phyloP scores from a whole-genome alignment of 2,329 filamentous ascomycete genomes.

The Monilinia fructicola region DNA sequence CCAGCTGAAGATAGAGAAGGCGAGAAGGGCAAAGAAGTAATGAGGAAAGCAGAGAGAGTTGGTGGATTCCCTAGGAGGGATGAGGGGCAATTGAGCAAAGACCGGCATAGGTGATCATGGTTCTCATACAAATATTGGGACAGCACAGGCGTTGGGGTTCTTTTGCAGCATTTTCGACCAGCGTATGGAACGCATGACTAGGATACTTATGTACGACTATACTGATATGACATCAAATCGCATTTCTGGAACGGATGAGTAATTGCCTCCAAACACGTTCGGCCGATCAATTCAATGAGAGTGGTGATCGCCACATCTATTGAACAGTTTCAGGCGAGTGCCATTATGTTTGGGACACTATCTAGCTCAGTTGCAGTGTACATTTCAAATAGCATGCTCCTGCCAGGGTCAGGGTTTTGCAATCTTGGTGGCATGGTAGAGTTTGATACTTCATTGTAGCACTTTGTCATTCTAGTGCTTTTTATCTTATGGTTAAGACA shows the following conservation, averaged over 20 bases:
- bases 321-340: conserved; percentile 8
- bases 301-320: conserved; percentile 1
- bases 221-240: conserved; percentile 18
- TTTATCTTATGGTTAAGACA: neutral
- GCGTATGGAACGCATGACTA: conserved; percentile 20
- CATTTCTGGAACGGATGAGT: conserved; percentile 4
- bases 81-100: conserved; percentile 40
- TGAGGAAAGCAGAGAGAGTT: conserved; percentile 55
- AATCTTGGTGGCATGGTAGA: neutral
- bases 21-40: conserved; percentile 54
- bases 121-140: neutral
- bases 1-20: conserved; percentile 57
- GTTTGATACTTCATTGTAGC: neutral
- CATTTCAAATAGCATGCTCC: neutral
- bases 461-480: neutral
- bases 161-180: conserved; percentile 31
- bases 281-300: neutral
- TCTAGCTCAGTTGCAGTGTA: neutral
- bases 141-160: conserved; percentile 29
- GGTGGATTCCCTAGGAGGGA: conserved; percentile 52
- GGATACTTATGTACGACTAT: conserved; percentile 32
- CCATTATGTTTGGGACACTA: neutral
- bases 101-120: conserved; percentile 39
- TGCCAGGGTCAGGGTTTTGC: too few relatives aligned
- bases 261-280: neutral